Base-by-base conservation (phyloP, 495 filamentous ascomycete genomes). In the Penicillium pulvis region DNA sequence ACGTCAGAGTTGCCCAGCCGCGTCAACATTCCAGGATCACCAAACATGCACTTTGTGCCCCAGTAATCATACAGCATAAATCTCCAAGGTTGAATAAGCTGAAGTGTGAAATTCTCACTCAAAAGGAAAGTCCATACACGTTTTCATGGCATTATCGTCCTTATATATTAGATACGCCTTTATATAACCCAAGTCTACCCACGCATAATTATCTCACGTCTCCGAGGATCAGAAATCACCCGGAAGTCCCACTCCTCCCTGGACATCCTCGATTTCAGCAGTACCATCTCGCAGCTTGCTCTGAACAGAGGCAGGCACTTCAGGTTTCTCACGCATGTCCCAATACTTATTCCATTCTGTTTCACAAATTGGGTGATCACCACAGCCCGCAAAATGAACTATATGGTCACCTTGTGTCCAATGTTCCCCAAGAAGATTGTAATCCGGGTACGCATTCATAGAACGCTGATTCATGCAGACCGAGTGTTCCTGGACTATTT, bases 351-450 rank as follows among this genome's bases (percentile, higher is more conserved):
- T 55, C 58, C 58, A 60, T 9, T 55, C 17, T 19, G 8, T 47
- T 28, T 55, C 45, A 39, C 58, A 60, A 6, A 35, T 36, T 0
- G 45, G 9, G 26, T 42, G 45, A 8, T 28, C 52, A 23, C 53
- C 58, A 45, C 58, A 60, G 12, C 58, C 58, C 12, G 58, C 58
- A 47, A 60, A 60, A 23, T 60, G 58, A 30, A 56, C 20, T 20
- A 60, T 26, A 45, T 51, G 53, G 19, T 60, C 58, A 35, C 58
- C 53, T 0, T 46, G 26, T 36, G 55, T 28, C 58, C 58, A 60
- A 24, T 55, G 46, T 11, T 55, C 47, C 2, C 58, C 47, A 36
- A 60, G 53, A 0, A 20, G 6, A 55, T 60, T 60, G n/a, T 51
- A 56, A 17, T 50, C 53, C 23, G 58, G 58, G 20, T 60, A 60